These are phyloP conservation scores for Akanthomyces lecanii DNA, from an alignment of 2,329 filamentous ascomycete genomes.

Conservation along the genomic window DNA sequence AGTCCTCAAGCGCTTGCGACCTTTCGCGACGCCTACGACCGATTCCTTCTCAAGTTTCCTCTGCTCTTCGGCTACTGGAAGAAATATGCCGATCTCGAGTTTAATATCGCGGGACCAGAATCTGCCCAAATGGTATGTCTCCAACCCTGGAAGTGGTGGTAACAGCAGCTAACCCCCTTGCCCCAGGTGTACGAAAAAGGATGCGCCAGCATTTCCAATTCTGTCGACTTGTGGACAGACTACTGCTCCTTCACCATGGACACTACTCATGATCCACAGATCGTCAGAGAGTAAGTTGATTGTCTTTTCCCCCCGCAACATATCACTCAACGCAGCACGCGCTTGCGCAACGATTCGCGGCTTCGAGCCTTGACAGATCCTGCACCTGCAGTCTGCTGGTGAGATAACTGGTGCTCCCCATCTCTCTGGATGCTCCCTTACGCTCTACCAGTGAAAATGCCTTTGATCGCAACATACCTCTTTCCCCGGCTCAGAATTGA, in stretches of 20 bases:
- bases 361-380: slow-evolving; percentile 33
- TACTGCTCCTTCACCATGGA: slow-evolving; percentile 98
- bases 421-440: slow-evolving; percentile 60
- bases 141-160: neutral
- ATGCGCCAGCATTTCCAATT: slow-evolving; percentile 86
- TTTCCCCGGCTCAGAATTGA: slow-evolving; percentile 18
- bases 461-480: slow-evolving; percentile 37
- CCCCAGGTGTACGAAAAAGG: slow-evolving; percentile 90
- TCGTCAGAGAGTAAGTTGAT: slow-evolving; percentile 99
- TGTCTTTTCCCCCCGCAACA: slow-evolving; percentile 63
- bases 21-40: slow-evolving; percentile 83
- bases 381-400: slow-evolving; percentile 50
- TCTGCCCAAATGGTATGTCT: slow-evolving; percentile 87
- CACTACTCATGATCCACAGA: slow-evolving; percentile 87
- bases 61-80: slow-evolving; percentile 99
- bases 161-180: slow-evolving; percentile 17
- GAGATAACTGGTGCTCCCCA: slow-evolving; percentile 62
- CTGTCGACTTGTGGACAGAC: slow-evolving; percentile 94
- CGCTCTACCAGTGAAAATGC: slow-evolving; percentile 60
- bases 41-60: slow-evolving; percentile 90
- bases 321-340: slow-evolving; percentile 41
- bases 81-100: slow-evolving; percentile 97
- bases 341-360: slow-evolving; percentile 33
- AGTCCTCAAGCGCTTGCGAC: slow-evolving; percentile 88
- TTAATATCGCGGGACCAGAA: slow-evolving; percentile 93